phyloP scores from a whole-genome alignment of 345 rosid species.

The Gossypium australe region DNA sequence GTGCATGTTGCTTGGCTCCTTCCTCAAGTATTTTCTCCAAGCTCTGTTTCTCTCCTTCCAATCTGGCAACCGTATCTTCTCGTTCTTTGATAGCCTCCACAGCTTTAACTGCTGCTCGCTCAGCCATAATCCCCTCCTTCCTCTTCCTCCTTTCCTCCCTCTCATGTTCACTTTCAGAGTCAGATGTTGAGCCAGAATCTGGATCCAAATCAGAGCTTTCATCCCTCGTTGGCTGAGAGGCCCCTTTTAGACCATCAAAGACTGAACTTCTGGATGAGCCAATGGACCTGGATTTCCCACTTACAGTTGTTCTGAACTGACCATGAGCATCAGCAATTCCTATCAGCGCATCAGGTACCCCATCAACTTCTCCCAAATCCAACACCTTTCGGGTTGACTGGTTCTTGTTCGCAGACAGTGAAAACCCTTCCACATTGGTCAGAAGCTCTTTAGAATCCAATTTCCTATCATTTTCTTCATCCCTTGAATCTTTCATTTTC shows the following conservation, averaged over 20 bases:
- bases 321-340: conserved; percentile 32
- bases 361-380: conserved; percentile 23
- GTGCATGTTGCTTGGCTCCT: conserved; percentile 86
- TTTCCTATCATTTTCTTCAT: conserved; percentile 31
- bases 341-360: conserved; percentile 26
- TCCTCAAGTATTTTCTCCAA: conserved; percentile 91
- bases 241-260: conserved; percentile 40
- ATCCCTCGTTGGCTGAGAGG: conserved; percentile 24
- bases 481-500: conserved; percentile 21
- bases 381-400: conserved; percentile 20
- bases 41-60: conserved; percentile 93
- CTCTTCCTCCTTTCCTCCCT: conserved; percentile 70
- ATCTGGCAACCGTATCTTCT: conserved; percentile 79
- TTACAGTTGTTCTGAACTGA: conserved; percentile 24
- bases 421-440: conserved; percentile 19
- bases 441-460: conserved; percentile 22
- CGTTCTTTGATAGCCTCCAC: conserved; percentile 66
- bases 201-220: conserved; percentile 54
- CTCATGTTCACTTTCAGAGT: conserved; percentile 72
- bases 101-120: conserved; percentile 76
- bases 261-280: conserved; percentile 29
- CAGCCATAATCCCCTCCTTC: conserved; percentile 68
- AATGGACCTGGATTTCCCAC: conserved; percentile 31
- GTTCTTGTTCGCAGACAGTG: conserved; percentile 22
- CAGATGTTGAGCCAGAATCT: conserved; percentile 61